Base-by-base conservation (phyloP, 805 yeast genomes). In the Kurtzmaniella fragi region DNA sequence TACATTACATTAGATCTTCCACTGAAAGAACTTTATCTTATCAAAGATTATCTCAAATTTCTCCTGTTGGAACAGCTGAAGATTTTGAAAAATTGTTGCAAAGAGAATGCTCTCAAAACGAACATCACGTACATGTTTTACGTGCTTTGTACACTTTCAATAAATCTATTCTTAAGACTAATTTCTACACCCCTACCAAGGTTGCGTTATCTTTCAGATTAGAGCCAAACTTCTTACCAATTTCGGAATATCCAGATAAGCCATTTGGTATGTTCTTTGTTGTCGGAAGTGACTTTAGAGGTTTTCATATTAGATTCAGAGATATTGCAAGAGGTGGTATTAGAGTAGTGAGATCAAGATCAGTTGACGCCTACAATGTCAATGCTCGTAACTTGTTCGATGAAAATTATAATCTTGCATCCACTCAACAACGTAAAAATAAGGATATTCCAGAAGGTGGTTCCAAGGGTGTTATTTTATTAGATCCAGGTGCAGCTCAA, bases 401-500 rank as follows among this genome's bases (percentile, higher is more conserved):
- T 62, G 99, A 91, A 65, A 91, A 93, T 67, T 91, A 93, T 67
- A 90, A 90, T 60, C 76, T 91, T 62, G 98, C 99, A 31, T 78
- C 82, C 40, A 91, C 99, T 32, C 99, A 91, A 67, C 99, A 93
- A 70, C 77, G 91, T 49, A 91, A 91, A 67, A 93, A 91, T 70
- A 91, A 91, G 71, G 99, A 91, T 70, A 93, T 91, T 43, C 98
- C 99, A 35, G 99, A 91, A 72, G 98, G 99, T 59, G 99, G 99
- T 28, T 87, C 97, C 31, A 91, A 91, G 62, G 99, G 99, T 68
- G 99, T 93, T 35, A 85, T 93, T 41, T 74, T 91, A 53, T 73
- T 91, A 49, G 90, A 84, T 54, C 82, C 84, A 32, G 85, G 84
- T 42, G 69, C 68, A 32, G 83, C 88, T 16, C 95, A 85, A 61